Base-by-base conservation (phyloP, 2,329 filamentous ascomycete genomes). In the Fusarium devonianum region DNA sequence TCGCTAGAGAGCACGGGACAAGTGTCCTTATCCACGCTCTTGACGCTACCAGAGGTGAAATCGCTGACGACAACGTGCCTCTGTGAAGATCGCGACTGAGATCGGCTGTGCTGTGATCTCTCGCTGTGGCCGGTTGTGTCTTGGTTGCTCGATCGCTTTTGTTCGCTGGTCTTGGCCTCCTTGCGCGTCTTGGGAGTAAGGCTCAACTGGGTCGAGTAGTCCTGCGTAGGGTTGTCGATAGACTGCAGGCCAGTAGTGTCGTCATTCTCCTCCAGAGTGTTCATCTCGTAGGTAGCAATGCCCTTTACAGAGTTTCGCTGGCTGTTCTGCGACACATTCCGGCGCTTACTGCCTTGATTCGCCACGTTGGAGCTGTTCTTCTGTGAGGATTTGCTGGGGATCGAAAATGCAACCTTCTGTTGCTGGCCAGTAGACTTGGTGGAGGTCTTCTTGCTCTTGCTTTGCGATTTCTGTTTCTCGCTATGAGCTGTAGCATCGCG, bases 1-100 rank as follows among this genome's bases (percentile, higher is more conserved):
- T 79, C 75, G 29, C 68, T 70, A 9, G 81, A 83, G 10, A 85
- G 74, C 2, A 73, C 71, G n/a, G 77, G 75, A 55, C 77, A 74
- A 5, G 65, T 60, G 33, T 70, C 66, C 42, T 59, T 64, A 28
- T 65, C 65, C 17, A 58, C 34, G 9, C 56, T 62, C 38, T 57
- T 66, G 41, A 63, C 58, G 43, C 58, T 60, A 39, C 61, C 52
- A 19, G 49, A 46, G 18, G 57, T 60, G n/a, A 53, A 8, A 23
- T 69, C 66, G 3, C 58, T 64, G 13, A 63, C 49, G 4, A 56
- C 8, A 7, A 47, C 48, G 11, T 62, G 56, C 35, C 58, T 69
- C n/a, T 62, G 66, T 4, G 63, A 63, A 3, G 65, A 48, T 17
- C 62, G 63, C 7, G 66, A 64, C 16, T 58, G 59, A 21, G 66